These are phyloP conservation scores for Teunomyces cretensis DNA, from an alignment of 805 yeast genomes.

Conservation along the genomic window DNA sequence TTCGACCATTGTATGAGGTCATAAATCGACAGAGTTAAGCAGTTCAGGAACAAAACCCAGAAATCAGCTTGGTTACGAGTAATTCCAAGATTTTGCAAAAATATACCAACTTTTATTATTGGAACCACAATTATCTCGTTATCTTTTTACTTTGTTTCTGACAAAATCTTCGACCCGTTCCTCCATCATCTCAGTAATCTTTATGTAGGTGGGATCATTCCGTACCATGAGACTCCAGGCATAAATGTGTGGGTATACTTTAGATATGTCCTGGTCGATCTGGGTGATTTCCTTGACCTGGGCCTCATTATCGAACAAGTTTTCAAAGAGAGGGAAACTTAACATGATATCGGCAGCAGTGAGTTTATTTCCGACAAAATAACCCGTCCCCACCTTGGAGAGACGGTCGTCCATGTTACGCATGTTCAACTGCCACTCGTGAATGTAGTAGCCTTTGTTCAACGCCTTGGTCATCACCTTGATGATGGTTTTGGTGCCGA, in stretches of 20 bases:
- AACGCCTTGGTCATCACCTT: slow-evolving; percentile 44
- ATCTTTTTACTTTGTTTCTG: slow-evolving; percentile 1
- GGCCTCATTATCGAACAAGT: slow-evolving; percentile 35
- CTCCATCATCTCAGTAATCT: slow-evolving; percentile 31
- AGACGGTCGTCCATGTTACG: slow-evolving; percentile 42
- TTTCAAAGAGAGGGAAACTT: slow-evolving; percentile 44
- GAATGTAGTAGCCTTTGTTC: slow-evolving; percentile 48
- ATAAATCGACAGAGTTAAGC: no score
- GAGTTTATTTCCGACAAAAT: slow-evolving; percentile 50
- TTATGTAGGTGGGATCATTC: slow-evolving; percentile 32
- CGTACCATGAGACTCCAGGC: slow-evolving; percentile 36
- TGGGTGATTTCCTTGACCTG: slow-evolving; percentile 35
- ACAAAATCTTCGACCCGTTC: slow-evolving; percentile 22
- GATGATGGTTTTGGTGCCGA: slow-evolving; percentile 47
- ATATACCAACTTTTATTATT: no score
- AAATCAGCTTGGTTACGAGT: no score
- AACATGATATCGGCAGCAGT: slow-evolving; percentile 59
- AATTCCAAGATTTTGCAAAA: no score
- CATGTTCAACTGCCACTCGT: slow-evolving; percentile 44
- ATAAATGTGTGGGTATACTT: slow-evolving; percentile 34
- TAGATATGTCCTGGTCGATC: slow-evolving; percentile 29
- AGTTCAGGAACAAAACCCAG: no score
- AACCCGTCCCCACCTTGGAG: slow-evolving; percentile 28
- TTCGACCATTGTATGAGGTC: no score
- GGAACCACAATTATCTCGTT: background rate